phyloP scores from a whole-genome alignment of 306 rosid genomes.

The Cucurbita moschata region DNA sequence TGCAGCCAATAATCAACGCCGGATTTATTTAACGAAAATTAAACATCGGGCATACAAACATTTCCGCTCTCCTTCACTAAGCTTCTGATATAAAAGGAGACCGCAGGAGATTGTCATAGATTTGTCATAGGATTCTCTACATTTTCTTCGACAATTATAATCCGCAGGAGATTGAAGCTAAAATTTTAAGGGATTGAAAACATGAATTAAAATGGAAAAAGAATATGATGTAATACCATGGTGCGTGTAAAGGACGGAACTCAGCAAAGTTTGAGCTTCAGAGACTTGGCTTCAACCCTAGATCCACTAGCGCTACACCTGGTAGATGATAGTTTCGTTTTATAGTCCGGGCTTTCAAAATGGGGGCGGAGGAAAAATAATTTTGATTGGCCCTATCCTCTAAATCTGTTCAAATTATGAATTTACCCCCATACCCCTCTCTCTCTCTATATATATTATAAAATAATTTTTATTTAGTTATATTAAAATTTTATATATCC shows the following conservation, averaged over 20 bases:
- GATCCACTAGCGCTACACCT: background rate
- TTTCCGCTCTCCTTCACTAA: background rate
- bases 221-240: background rate
- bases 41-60: background rate
- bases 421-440: background rate
- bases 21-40: background rate
- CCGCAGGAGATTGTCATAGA: too few species aligned
- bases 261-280: background rate
- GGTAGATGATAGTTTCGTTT: background rate
- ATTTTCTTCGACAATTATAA: background rate
- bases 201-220: background rate
- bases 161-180: background rate
- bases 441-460: too few species aligned
- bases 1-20: background rate
- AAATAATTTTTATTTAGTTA: too few species aligned
- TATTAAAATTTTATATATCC: too few species aligned
- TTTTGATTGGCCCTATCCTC: background rate
- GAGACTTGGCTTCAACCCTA: background rate
- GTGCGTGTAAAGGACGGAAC: background rate
- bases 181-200: background rate
- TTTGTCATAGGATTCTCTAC: background rate
- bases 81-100: background rate
- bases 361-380: background rate
- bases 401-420: background rate
- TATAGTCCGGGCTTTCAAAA: conserved; percentile 1